These are phyloP conservation scores for Thalia dealbata DNA, from an alignment of 176 grass and related monocot genomes.

Conservation along the genomic window DNA sequence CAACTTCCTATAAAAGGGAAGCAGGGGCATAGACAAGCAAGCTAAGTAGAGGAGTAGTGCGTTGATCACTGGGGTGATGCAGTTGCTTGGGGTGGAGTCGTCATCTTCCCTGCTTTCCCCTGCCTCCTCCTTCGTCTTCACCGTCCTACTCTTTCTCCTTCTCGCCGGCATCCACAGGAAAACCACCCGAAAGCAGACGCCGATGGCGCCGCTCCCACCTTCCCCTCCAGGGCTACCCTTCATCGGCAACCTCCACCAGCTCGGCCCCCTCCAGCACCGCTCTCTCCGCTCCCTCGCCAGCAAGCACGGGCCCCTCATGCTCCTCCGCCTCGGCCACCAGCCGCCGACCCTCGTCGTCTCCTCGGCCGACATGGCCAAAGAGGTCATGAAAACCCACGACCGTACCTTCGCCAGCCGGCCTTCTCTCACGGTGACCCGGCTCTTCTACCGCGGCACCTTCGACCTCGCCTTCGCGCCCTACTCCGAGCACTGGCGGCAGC, in stretches of 20 bases:
- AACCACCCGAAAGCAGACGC: background rate
- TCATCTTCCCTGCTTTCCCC: background rate
- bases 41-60: no score
- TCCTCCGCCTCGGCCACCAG: slow-evolving; percentile 4
- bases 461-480: slow-evolving; percentile 16
- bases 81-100: no score
- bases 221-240: slow-evolving; percentile 25
- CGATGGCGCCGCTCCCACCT: background rate
- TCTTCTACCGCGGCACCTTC: background rate
- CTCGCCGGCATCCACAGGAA: background rate
- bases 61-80: no score
- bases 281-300: slow-evolving; percentile 15
- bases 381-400: slow-evolving; percentile 26
- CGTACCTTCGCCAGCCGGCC: slow-evolving; percentile 16
- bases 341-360: slow-evolving; percentile 5
- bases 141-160: background rate
- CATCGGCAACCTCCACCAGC: slow-evolving; percentile 22
- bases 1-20: no score
- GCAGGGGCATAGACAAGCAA: no score
- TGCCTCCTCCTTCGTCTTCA: background rate
- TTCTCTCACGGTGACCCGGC: background rate
- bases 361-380: slow-evolving; percentile 16
- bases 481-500: slow-evolving; percentile 17
- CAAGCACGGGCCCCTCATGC: slow-evolving; percentile 21
- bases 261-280: slow-evolving; percentile 9